Conservation (phyloP, 176 grass and related monocot species). For the Eragrostis nindensis region DNA sequence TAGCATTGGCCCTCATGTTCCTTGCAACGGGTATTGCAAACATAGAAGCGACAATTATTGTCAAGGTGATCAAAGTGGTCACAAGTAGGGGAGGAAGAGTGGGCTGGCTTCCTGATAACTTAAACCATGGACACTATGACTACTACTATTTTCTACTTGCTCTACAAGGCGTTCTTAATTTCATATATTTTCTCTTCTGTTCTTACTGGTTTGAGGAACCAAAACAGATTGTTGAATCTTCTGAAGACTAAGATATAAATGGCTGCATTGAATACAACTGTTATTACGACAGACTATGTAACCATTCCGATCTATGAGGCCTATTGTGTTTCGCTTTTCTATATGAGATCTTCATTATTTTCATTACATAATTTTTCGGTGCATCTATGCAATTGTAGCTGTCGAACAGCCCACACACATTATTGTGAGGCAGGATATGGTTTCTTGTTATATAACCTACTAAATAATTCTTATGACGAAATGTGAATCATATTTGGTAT, state of each 20-base stretch:
- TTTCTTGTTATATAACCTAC: no score
- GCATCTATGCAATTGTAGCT: no score
- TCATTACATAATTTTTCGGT: no score
- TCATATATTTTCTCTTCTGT: constrained; percentile 39
- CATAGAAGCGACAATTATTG: not conserved
- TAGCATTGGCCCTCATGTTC: constrained; percentile 25
- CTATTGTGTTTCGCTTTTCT: no score
- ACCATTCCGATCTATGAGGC: not conserved
- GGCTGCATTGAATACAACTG: not conserved
- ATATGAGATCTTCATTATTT: no score
- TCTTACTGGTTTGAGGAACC: constrained; percentile 36
- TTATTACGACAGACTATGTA: not conserved
- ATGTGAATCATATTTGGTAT: no score
- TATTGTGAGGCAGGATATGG: no score
- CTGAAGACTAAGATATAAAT: not conserved
- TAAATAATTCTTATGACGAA: no score
- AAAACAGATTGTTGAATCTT: constrained; percentile 16
- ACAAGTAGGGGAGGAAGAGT: constrained; percentile 23
- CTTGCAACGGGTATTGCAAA: constrained; percentile 6
- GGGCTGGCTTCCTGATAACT: constrained; percentile 24
- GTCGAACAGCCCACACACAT: no score
- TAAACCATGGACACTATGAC: constrained; percentile 45
- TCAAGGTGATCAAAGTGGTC: constrained; percentile 15
- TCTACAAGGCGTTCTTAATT: not conserved
- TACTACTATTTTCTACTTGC: constrained; percentile 41